phyloP scores from a whole-genome alignment of 2,329 filamentous ascomycete species.

The Fusarium proliferatum region DNA sequence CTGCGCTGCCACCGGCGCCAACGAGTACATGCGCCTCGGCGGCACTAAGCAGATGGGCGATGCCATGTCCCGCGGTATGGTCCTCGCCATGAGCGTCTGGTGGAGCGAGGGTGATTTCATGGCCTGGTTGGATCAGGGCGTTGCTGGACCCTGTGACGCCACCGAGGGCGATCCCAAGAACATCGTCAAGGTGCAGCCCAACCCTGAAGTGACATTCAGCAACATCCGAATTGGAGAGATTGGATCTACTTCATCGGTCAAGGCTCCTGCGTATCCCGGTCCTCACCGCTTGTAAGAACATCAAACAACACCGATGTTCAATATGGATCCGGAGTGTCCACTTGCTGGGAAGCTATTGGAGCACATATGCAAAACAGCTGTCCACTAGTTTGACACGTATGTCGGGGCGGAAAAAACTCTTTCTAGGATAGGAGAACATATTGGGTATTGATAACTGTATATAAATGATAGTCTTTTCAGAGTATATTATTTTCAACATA shows the following conservation, averaged over 20 bases:
- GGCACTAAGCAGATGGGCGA: conserved; percentile 59
- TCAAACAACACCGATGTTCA: background rate
- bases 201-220: conserved; percentile 64
- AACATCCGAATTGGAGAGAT: conserved; percentile 72
- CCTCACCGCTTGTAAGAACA: conserved; percentile 4
- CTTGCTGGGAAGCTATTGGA: conserved; percentile 12
- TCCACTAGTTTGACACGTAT: conserved; percentile 27
- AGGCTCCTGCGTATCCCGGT: conserved; percentile 7
- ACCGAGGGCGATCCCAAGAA: conserved; percentile 63
- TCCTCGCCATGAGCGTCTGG: conserved; percentile 64
- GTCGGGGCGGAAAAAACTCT: conserved; percentile 12
- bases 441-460: background rate
- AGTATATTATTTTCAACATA: background rate
- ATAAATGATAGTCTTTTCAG: background rate
- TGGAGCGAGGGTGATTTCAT: conserved; percentile 63
- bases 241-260: conserved; percentile 55
- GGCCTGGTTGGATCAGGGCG: conserved; percentile 62
- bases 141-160: conserved; percentile 62
- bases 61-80: conserved; percentile 60
- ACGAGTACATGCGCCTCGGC: conserved; percentile 51
- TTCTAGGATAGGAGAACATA: background rate
- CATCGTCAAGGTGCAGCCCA: conserved; percentile 59
- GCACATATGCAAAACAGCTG: conserved; percentile 27
- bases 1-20: conserved; percentile 48
- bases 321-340: conserved; percentile 10